phyloP scores from a whole-genome alignment of 257 asterid species.

The Scutellaria barbata region DNA sequence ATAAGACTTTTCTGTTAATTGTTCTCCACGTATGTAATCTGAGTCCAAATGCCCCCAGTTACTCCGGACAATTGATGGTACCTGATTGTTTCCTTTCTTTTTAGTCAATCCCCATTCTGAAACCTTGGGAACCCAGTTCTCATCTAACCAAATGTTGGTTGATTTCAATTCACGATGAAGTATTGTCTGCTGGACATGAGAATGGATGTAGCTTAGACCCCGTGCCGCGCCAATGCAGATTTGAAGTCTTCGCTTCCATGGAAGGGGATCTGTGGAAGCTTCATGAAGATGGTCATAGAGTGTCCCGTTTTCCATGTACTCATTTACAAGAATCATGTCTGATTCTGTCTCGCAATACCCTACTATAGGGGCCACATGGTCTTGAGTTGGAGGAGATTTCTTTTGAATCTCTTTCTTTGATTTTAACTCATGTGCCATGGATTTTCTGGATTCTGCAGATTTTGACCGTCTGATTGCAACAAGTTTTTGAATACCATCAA shows the following conservation, averaged over 20 bases:
- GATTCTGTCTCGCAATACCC: constrained; percentile 57
- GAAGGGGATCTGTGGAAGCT: constrained; percentile 55
- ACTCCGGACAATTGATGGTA: constrained; percentile 32
- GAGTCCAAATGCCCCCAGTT: constrained; percentile 57
- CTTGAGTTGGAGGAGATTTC: constrained; percentile 40
- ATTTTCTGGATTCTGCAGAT: constrained; percentile 46
- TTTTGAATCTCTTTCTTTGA: constrained; percentile 50
- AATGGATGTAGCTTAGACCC: constrained; percentile 56
- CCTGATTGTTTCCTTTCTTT: constrained; percentile 37
- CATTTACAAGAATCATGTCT: constrained; percentile 59
- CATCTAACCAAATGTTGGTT: constrained; percentile 61
- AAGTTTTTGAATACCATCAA: constrained; percentile 43
- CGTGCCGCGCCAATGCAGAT: constrained; percentile 62
- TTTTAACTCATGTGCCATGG: constrained; percentile 56
- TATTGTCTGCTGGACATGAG: constrained; percentile 48
- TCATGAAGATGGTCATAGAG: constrained; percentile 66
- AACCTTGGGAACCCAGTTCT: constrained; percentile 60
- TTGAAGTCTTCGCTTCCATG: constrained; percentile 70
- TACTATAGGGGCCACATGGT: constrained; percentile 50
- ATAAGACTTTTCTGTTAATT: constrained; percentile 52
- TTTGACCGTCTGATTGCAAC: constrained; percentile 62
- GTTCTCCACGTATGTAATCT: constrained; percentile 53
- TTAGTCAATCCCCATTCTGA: constrained; percentile 57
- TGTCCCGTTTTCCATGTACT: constrained; percentile 55
- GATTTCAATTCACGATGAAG: constrained; percentile 64